A percentile compares a stretch with the other conserved stretches of the same genome.
phyloP scores from a whole-genome alignment of 208 protist species.

The Acanthamoeba triangularis region DNA sequence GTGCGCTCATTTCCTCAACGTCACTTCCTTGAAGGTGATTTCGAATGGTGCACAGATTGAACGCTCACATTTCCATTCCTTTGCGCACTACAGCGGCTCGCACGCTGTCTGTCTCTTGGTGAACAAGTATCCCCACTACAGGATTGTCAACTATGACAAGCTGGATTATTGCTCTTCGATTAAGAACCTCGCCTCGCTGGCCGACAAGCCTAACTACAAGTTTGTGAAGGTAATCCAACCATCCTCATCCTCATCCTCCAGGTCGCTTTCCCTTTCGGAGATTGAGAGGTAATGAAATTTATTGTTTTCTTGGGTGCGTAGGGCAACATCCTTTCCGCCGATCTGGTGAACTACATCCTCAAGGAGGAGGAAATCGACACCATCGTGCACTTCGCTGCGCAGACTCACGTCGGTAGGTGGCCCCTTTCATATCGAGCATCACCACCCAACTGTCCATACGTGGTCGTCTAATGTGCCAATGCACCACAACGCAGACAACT shows the following conservation, averaged over 20 bases:
- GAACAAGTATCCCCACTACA: slow-evolving; percentile 88
- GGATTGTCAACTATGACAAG: slow-evolving; percentile 94
- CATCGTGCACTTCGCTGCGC: slow-evolving; percentile 97
- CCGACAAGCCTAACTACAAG: slow-evolving; percentile 89
- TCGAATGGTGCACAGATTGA: too few relatives aligned
- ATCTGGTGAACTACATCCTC: slow-evolving; percentile 92
- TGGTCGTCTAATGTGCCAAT: background rate
- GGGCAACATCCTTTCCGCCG: slow-evolving; percentile 91
- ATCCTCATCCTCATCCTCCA: background rate
- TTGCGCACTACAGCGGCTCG: slow-evolving; percentile 78
- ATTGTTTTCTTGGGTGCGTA: too few relatives aligned
- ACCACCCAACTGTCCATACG: too few relatives aligned
- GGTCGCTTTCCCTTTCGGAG: background rate
- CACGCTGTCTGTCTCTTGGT: slow-evolving; percentile 92
- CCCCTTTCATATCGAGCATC: background rate
- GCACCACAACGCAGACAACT: slow-evolving; percentile 87
- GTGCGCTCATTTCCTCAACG: background rate
- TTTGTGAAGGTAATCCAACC: slow-evolving; percentile 88
- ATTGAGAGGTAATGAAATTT: background rate
- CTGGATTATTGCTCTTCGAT: slow-evolving; percentile 95
- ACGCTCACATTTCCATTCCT: too few relatives aligned
- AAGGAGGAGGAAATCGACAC: slow-evolving; percentile 93
- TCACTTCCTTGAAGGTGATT: background rate
- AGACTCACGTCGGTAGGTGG: slow-evolving; percentile 93
- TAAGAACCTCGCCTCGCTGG: slow-evolving; percentile 87